Evolutionary conservation across 306 rosid species (phyloP), one percentile per base, ranked within the genome.

Genomic region (Biancaea sappan): DNA sequence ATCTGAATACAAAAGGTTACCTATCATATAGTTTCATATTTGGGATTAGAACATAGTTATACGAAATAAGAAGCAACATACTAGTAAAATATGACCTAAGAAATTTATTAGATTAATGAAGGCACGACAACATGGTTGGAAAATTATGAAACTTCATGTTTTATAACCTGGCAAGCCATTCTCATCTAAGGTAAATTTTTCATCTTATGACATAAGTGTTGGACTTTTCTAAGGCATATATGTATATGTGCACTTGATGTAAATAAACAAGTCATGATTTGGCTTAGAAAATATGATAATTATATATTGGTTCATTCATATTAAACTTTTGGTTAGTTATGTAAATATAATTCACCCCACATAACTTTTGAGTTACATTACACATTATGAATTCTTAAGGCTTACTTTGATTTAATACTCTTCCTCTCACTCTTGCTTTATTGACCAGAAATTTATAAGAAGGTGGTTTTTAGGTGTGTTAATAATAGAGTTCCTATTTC

Each of bases 401-500:
- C 64, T 40, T 76, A 61, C 71, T 29, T 28, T 29, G 51, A 32
- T 66, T 69, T 40, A 12, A 72, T 44, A 15, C 16, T 28, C 71
- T 69, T 12, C 56, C 29, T 60, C 58, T 18, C 22, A 54, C 34
- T 61, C 53, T 26, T 59, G n/a, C 40, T 69, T 57, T 69, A 25
- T 57, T 77, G 47, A 57, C 81, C 71, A 94, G 98, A 94, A 88
- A 90, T 77, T 94, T 31, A 87, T 94, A 81, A 94, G 98, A 94
- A 79, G 97, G 97, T 54, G 98, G 98, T 80, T 82, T 89, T 80
- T 97, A 94, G 98, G 98, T 93, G 79, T 34, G 82, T 44, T 38
- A 63, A 47, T 68, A 18, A 60, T 35, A 25, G 22, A 52, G 16
- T 79, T 66, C 38, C 43, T 71, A n/a, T 56, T 70, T 63, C 50